These are phyloP conservation scores for Pseudogymnoascus sp. DNA, from an alignment of 2,329 filamentous ascomycete species.

Conservation along the genomic window DNA sequence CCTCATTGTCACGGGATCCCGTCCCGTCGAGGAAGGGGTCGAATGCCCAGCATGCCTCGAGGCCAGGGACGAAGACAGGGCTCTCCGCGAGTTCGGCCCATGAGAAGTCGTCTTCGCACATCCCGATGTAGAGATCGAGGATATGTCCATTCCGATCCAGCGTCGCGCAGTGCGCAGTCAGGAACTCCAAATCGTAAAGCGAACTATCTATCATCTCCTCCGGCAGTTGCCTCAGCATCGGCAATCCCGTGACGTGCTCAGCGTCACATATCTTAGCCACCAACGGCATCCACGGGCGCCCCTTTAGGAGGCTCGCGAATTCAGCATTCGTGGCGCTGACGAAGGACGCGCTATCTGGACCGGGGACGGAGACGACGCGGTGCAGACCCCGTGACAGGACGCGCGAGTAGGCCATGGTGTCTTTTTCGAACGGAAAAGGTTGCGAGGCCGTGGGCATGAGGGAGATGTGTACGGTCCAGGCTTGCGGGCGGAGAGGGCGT, in stretches of 20 bases:
- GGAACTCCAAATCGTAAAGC: slow-evolving; percentile 42
- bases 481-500: slow-evolving; percentile 24
- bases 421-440: slow-evolving; percentile 54
- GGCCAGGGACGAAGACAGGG: slow-evolving; percentile 41
- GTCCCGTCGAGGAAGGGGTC: slow-evolving; percentile 42
- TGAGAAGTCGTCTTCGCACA: slow-evolving; percentile 45
- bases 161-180: slow-evolving; percentile 47
- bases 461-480: slow-evolving; percentile 54
- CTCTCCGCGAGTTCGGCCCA: slow-evolving; percentile 42
- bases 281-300: slow-evolving; percentile 48
- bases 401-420: slow-evolving; percentile 52
- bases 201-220: slow-evolving; percentile 32
- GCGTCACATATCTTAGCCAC: slow-evolving; percentile 51
- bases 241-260: slow-evolving; percentile 44
- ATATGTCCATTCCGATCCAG: slow-evolving; percentile 46
- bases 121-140: slow-evolving; percentile 52
- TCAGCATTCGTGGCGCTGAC: slow-evolving; percentile 37
- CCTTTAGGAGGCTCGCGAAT: slow-evolving; percentile 42
- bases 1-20: slow-evolving; percentile 26
- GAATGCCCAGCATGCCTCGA: slow-evolving; percentile 47
- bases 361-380: slow-evolving; percentile 46
- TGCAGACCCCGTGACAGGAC: slow-evolving; percentile 53
- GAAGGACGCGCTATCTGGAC: slow-evolving; percentile 42
- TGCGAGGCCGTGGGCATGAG: slow-evolving; percentile 46
- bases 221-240: slow-evolving; percentile 50